phyloP scores from a whole-genome alignment of 202 grass and related monocot species.

The Dendrocalamus latiflorus region DNA sequence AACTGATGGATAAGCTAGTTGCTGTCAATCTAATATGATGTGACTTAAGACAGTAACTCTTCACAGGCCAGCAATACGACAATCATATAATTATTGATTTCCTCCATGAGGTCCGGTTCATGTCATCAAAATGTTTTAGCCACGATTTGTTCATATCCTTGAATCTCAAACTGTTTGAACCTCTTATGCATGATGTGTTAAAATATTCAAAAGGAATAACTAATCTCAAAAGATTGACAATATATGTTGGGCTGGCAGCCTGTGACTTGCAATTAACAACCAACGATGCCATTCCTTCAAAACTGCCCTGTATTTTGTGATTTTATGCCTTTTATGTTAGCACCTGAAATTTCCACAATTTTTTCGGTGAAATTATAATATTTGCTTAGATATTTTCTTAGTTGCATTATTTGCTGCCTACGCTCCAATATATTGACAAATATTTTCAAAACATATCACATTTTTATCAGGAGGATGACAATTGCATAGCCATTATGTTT shows the following conservation, averaged over 20 bases:
- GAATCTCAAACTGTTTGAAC: not conserved
- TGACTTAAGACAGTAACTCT: not conserved
- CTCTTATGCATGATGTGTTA: not conserved
- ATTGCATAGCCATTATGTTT: not conserved
- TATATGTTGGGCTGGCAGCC: not conserved
- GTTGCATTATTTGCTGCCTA: not conserved
- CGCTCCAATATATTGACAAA: not conserved
- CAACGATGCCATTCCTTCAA: not conserved
- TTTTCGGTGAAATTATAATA: not conserved
- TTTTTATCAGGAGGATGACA: not conserved
- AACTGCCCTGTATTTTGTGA: not conserved
- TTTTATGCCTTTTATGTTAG: not conserved
- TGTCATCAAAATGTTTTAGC: not conserved
- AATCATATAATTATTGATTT: not conserved
- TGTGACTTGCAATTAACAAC: not conserved
- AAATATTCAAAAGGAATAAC: not conserved
- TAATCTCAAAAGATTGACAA: not conserved
- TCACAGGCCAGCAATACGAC: not conserved
- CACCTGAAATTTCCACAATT: not conserved
- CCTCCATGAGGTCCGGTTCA: not conserved
- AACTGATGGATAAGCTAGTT: not conserved
- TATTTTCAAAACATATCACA: slow-evolving; percentile 1
- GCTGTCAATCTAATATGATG: not conserved
- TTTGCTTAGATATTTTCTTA: not conserved
- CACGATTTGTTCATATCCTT: not conserved